A percentile compares a stretch with the other conserved stretches of the same genome.
phyloP scores from a whole-genome alignment of 192 early-diverging fungal species.

The Backusella sp. region DNA sequence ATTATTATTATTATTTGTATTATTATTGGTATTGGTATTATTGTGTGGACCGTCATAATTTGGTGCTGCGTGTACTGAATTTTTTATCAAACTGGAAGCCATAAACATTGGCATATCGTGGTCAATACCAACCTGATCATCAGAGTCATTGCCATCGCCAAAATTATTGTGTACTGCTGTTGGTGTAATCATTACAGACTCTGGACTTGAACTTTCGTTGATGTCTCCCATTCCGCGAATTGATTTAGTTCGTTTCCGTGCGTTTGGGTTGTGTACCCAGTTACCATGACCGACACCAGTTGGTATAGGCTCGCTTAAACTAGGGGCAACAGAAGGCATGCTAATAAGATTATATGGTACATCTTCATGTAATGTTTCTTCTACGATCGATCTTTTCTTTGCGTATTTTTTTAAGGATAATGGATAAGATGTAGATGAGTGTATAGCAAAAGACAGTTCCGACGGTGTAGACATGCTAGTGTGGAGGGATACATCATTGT shows the following conservation, averaged over 20 bases:
- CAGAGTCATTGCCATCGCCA: neutral
- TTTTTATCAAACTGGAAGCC: neutral
- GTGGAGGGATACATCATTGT: neutral
- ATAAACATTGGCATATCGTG: neutral
- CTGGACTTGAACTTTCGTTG: constrained; percentile 4
- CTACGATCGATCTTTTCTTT: neutral
- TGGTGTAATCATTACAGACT: neutral
- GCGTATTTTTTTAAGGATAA: constrained; percentile 7
- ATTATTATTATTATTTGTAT: neutral
- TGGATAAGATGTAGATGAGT: neutral
- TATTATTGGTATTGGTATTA: neutral
- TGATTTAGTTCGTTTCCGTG: constrained; percentile 10
- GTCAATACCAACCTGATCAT: neutral
- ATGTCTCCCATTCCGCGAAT: neutral
- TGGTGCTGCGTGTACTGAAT: neutral
- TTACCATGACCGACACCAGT: neutral
- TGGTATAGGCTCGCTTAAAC: constrained; percentile 12
- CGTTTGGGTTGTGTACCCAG: neutral
- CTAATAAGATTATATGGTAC: neutral
- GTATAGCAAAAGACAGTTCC: neutral
- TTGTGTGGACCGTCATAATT: neutral
- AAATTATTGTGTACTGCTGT: neutral
- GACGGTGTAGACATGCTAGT: neutral
- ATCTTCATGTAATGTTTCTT: neutral
- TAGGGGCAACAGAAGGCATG: constrained; percentile 11